These are phyloP conservation scores for Xylariaceae sp. DNA, from an alignment of 2,329 filamentous ascomycete species.

Conservation along the genomic window DNA sequence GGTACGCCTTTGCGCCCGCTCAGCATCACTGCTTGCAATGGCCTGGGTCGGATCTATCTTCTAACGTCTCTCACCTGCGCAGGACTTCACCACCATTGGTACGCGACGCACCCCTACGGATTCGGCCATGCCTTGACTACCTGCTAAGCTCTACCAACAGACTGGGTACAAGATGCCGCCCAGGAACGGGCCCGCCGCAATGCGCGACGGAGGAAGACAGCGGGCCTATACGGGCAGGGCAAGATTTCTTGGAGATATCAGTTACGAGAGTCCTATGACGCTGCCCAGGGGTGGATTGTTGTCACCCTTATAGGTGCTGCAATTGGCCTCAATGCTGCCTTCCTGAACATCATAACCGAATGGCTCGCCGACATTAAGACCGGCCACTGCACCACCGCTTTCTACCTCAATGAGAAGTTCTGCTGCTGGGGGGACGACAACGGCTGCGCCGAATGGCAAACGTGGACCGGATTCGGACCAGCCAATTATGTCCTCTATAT, in stretches of 20 bases:
- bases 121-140: conserved; percentile 3
- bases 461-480: conserved; percentile 74
- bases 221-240: conserved; percentile 66
- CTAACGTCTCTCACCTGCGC: conserved; percentile 11
- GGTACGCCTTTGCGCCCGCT: conserved; percentile 38
- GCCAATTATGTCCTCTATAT: conserved; percentile 88
- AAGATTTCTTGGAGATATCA: conserved; percentile 73
- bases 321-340: conserved; percentile 88
- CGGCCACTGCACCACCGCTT: conserved; percentile 91
- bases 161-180: conserved; percentile 97
- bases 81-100: conserved; percentile 94
- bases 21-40: background rate
- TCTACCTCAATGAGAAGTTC: conserved; percentile 96
- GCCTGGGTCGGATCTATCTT: no score
- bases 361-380: conserved; percentile 95
- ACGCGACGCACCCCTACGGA: conserved; percentile 36
- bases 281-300: conserved; percentile 96
- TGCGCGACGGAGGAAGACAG: conserved; percentile 66
- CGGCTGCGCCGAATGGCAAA: conserved; percentile 84
- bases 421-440: conserved; percentile 96
- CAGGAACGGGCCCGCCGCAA: conserved; percentile 82
- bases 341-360: conserved; percentile 92
- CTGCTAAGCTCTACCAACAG: conserved; percentile 46
- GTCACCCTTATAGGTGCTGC: conserved; percentile 88
- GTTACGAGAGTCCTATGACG: conserved; percentile 84